Evolutionary conservation across 805 yeast species (phyloP).

Genomic region (Candida glaebosa): DNA sequence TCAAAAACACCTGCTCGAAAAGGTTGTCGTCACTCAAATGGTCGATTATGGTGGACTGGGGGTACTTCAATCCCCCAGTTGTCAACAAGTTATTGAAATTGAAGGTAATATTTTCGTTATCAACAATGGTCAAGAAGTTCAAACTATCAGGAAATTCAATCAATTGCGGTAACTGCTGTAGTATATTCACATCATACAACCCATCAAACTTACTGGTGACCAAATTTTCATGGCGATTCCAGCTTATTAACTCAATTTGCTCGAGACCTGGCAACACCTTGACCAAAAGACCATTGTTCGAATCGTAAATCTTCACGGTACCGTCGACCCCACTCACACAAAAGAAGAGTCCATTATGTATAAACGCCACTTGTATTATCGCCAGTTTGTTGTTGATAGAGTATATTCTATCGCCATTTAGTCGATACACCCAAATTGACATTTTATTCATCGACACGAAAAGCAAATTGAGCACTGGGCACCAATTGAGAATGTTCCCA

Average conservation of each 20-base stretch:
- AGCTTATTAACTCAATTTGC: constrained; percentile 15
- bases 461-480: constrained; percentile 53
- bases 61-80: constrained; percentile 21
- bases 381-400: constrained; percentile 36
- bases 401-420: constrained; percentile 53
- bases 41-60: constrained; percentile 13
- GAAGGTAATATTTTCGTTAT: constrained; percentile 19
- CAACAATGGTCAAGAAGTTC: constrained; percentile 24
- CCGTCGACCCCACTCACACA: constrained; percentile 46
- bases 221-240: constrained; percentile 12
- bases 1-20: constrained; percentile 25
- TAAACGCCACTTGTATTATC: constrained; percentile 29
- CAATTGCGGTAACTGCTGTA: constrained; percentile 34
- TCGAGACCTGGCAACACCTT: constrained; percentile 16
- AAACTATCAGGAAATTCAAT: constrained; percentile 10
- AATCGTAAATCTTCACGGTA: constrained; percentile 40
- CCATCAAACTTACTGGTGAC: constrained; percentile 13
- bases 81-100: constrained; percentile 31
- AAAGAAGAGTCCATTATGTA: constrained; percentile 36
- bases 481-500: constrained; percentile 41
- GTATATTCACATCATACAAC: constrained; percentile 25
- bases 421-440: constrained; percentile 50
- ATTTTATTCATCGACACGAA: constrained; percentile 48
- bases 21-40: constrained; percentile 22
- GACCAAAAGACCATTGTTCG: constrained; percentile 43